Evolutionary conservation across 2,329 filamentous ascomycete species (phyloP), one percentile per base, ranked within the genome.

Genomic region (Pseudopithomyces chartarum): DNA sequence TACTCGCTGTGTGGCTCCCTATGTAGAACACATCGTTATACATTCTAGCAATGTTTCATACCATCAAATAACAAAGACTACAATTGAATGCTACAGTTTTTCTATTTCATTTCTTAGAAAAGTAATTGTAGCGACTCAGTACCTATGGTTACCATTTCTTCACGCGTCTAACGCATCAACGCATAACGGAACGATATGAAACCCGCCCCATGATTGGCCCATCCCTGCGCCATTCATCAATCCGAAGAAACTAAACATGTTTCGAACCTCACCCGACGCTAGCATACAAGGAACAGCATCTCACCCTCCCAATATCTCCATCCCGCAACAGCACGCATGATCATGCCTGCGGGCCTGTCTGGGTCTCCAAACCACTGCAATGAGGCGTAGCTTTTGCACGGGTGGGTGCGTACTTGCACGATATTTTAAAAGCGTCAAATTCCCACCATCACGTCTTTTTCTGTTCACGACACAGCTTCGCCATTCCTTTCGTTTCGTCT

Each of bases 221-320:
- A 40, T 22, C 32, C 13, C 15, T n/a, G 19, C 45, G 2, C 10
- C 22, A 4, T 52, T 43, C 50, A 53, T 57, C 22, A 56, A 54
- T 46, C 26, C 42, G 57, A 63, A 56, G 61, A 63, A 63, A 61
- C 61, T 38, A 67, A 68, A 71, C 66, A 67, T 69, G 69, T 71
- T 71, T 70, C 65, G 62, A 61, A 50, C 54, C 52, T 47, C 47
- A 15, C 19, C 19, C 48, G 36, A 51, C 33, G 38, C 34, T 33
- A 19, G 22, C 13, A 20, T n/a, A 19, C 15, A 39, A 40, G 13
- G 13, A 29, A 47, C 15, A 8, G 17, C 22, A 40, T 45, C n/a
- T 40, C 38, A 20, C 15, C 15, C 45, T 15, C 19, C 20, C 33
- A 29, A 39, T 26, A n/a, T 53, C 23, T 38, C n/a, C 23, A 22